phyloP scores from a whole-genome alignment of 257 asterid genomes.

The Mitragyna speciosa region DNA sequence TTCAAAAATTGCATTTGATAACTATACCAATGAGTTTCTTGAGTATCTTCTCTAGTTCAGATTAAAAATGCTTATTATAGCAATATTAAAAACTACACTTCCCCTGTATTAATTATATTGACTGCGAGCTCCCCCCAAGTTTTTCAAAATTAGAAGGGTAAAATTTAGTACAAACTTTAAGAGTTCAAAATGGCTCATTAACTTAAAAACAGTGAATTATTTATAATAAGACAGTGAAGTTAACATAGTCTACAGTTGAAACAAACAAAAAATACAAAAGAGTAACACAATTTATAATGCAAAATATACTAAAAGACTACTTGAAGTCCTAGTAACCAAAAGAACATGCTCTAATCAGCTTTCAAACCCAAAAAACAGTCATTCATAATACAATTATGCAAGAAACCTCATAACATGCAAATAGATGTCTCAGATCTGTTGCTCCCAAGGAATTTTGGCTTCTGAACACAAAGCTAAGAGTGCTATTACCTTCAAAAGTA shows the following conservation, averaged over 20 bases:
- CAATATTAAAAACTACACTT: neutral
- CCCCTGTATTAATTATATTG: neutral
- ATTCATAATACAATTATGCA: neutral
- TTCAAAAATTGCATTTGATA: too few species aligned
- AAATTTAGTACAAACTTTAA: neutral
- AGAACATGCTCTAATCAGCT: too few species aligned
- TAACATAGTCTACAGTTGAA: neutral
- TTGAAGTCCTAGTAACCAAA: too few species aligned
- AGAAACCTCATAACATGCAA: neutral
- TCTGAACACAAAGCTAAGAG: neutral
- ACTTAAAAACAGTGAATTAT: neutral
- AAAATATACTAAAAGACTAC: too few species aligned
- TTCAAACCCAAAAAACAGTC: too few species aligned
- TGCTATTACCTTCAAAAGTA: neutral
- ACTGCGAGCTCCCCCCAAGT: neutral
- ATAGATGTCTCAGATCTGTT: neutral
- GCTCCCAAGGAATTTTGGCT: neutral
- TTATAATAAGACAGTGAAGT: neutral
- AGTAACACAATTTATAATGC: too few species aligned
- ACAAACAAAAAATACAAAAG: neutral
- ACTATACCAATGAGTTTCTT: neutral
- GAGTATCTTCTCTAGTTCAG: neutral
- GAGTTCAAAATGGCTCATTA: neutral
- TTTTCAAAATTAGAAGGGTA: neutral
- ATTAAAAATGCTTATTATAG: neutral